Conservation (phyloP, 495 filamentous ascomycete species). For the Aspergillus diversus region DNA sequence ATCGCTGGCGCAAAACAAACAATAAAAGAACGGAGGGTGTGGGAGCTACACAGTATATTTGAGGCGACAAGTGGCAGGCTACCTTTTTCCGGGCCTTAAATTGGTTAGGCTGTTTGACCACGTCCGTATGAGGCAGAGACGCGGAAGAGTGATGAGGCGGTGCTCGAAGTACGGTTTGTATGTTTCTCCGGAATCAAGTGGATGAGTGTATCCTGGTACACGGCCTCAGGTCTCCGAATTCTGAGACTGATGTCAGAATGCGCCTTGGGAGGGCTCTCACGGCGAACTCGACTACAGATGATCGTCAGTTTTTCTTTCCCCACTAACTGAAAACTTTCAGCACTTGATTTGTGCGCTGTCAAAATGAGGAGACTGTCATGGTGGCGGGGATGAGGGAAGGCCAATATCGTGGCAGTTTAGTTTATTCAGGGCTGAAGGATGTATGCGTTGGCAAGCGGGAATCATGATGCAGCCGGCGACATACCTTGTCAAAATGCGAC, state of each 20-base stretch:
- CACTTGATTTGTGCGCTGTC: conserved; percentile 38
- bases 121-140: conserved; percentile 26
- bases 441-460: conserved; percentile 56
- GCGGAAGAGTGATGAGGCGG: conserved; percentile 32
- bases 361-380: conserved; percentile 23
- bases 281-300: conserved; percentile 29
- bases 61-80: conserved; percentile 34
- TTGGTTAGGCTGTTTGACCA: conserved; percentile 31
- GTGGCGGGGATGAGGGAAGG: conserved; percentile 27
- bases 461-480: conserved; percentile 43
- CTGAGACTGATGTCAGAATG: conserved; percentile 30
- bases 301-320: conserved; percentile 35
- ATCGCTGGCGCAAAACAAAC: conserved; percentile 24
- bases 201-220: conserved; percentile 27
- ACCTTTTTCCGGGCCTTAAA: conserved; percentile 26
- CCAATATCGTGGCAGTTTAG: conserved; percentile 36
- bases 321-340: conserved; percentile 23
- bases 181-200: conserved; percentile 24
- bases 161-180: conserved; percentile 29
- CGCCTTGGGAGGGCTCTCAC: conserved; percentile 24
- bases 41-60: conserved; percentile 40
- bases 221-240: conserved; percentile 28
- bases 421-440: conserved; percentile 39
- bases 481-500: conserved; percentile 51
- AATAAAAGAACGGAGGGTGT: conserved; percentile 16